Percentiles rank a stretch among this genome's conserved stretches.
Conservation (phyloP, 2,329 filamentous ascomycete genomes). For the Colletotrichum limetticola region DNA sequence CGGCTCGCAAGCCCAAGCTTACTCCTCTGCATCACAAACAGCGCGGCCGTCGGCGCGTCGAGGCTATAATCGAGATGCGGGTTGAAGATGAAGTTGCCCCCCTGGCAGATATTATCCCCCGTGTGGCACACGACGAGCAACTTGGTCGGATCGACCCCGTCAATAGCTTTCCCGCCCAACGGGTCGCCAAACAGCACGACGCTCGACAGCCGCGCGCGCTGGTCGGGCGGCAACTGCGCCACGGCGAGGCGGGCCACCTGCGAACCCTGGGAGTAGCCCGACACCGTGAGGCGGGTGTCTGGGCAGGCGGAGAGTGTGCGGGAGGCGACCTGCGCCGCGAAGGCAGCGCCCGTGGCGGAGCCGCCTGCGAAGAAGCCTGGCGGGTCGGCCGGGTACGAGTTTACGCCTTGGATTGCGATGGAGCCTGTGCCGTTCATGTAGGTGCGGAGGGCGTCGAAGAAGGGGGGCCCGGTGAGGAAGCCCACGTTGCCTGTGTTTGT, state of each 20-base stretch:
- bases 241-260: slow-evolving; percentile 42
- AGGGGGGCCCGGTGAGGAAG: slow-evolving; percentile 41
- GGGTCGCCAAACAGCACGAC: slow-evolving; percentile 47
- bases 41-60: slow-evolving; percentile 35
- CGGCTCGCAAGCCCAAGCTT: slow-evolving; percentile 39
- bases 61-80: slow-evolving; percentile 34
- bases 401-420: slow-evolving; percentile 41
- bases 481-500: slow-evolving; percentile 42
- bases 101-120: slow-evolving; percentile 44
- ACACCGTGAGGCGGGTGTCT: slow-evolving; percentile 39
- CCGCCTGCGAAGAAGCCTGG: slow-evolving; percentile 26
- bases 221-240: slow-evolving; percentile 36
- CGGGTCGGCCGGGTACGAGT: slow-evolving; percentile 35
- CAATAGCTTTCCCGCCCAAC: slow-evolving; percentile 35
- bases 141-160: slow-evolving; percentile 37
- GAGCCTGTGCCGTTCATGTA: slow-evolving; percentile 35
- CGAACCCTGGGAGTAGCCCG: slow-evolving; percentile 44
- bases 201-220: slow-evolving; percentile 37
- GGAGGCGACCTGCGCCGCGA: slow-evolving; percentile 47
- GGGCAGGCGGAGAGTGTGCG: slow-evolving; percentile 43
- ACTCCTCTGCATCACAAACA: slow-evolving; percentile 39
- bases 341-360: slow-evolving; percentile 18
- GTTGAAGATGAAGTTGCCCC: slow-evolving; percentile 20
- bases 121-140: slow-evolving; percentile 41
- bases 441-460: slow-evolving; percentile 39